A percentile compares a stretch with the other conserved stretches of the same genome.
These are phyloP conservation scores for Pisolithus marmoratus DNA, from an alignment of 768 basidiomycete genomes.

Conservation along the genomic window DNA sequence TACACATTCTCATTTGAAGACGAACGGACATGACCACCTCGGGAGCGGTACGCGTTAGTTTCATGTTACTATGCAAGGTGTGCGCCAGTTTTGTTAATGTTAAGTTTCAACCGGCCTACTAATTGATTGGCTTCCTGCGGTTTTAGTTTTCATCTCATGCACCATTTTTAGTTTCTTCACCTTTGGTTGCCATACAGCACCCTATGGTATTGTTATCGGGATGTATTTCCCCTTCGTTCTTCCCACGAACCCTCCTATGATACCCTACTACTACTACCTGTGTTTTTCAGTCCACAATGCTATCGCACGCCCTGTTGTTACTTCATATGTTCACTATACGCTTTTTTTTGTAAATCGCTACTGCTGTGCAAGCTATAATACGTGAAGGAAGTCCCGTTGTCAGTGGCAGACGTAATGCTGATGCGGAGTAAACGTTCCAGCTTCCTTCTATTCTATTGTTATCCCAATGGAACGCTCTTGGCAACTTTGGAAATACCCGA, in stretches of 20 bases:
- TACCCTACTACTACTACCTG: not conserved
- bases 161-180: conserved; percentile 1
- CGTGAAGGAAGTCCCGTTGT: not conserved
- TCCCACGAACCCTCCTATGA: not conserved
- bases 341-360: not conserved
- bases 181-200: conserved; percentile 16
- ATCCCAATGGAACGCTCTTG: conserved; percentile 75
- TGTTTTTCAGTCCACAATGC: not conserved
- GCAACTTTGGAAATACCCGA: conserved; percentile 89
- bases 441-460: conserved; percentile 1
- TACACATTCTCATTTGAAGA: conserved; percentile 12
- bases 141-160: not conserved
- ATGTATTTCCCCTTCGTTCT: not conserved
- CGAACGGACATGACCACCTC: conserved; percentile 14
- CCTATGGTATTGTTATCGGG: conserved; percentile 2
- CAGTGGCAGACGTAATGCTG: not conserved
- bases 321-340: not conserved
- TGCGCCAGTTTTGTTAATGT: not conserved
- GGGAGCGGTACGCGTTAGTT: not conserved
- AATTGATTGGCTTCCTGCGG: not conserved
- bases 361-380: not conserved
- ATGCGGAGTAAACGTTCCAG: not conserved
- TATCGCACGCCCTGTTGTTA: not conserved
- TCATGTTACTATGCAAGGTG: not conserved
- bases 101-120: not conserved